phyloP scores from a whole-genome alignment of 2,329 filamentous ascomycete genomes.

The Ascomycota sp. region DNA sequence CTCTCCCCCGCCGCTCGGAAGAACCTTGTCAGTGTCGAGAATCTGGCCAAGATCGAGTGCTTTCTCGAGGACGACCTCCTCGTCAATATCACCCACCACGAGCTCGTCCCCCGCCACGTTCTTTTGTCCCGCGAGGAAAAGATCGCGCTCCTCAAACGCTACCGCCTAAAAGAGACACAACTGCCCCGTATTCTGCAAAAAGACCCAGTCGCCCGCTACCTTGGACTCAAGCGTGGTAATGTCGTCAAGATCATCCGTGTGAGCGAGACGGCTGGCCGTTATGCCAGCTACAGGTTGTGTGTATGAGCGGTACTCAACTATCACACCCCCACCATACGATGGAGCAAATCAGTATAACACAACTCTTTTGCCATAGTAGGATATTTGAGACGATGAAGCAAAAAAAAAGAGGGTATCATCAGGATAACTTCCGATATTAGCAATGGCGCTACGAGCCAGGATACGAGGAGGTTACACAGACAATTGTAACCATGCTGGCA shows the following conservation, averaged over 20 bases:
- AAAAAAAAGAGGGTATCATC: too few relatives aligned
- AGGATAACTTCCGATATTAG: too few relatives aligned
- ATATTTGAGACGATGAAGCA: too few relatives aligned
- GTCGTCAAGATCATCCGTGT: constrained; percentile 97
- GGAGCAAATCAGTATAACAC: too few relatives aligned
- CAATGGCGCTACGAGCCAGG: too few relatives aligned
- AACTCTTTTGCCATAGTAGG: too few relatives aligned
- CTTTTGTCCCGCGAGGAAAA: constrained; percentile 84
- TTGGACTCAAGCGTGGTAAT: constrained; percentile 76
- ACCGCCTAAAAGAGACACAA: constrained; percentile 93
- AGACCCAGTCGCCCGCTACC: constrained; percentile 81
- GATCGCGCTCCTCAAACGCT: constrained; percentile 62
- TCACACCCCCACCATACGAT: too few relatives aligned
- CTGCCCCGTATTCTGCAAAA: constrained; percentile 77
- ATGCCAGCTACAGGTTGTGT: constrained; percentile 75
- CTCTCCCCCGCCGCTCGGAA: constrained; percentile 79
- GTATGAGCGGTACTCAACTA: constrained; percentile 27
- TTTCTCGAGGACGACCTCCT: constrained; percentile 91
- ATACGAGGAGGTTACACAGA: too few relatives aligned
- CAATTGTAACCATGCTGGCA: too few relatives aligned
- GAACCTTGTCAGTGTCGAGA: constrained; percentile 58
- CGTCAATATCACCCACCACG: constrained; percentile 96
- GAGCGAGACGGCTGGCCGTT: constrained; percentile 86
- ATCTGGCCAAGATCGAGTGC: constrained; percentile 68
- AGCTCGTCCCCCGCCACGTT: constrained; percentile 86